These are phyloP conservation scores for Trichophyton mentagrophytes DNA, from an alignment of 2,329 filamentous ascomycete genomes.

Conservation along the genomic window DNA sequence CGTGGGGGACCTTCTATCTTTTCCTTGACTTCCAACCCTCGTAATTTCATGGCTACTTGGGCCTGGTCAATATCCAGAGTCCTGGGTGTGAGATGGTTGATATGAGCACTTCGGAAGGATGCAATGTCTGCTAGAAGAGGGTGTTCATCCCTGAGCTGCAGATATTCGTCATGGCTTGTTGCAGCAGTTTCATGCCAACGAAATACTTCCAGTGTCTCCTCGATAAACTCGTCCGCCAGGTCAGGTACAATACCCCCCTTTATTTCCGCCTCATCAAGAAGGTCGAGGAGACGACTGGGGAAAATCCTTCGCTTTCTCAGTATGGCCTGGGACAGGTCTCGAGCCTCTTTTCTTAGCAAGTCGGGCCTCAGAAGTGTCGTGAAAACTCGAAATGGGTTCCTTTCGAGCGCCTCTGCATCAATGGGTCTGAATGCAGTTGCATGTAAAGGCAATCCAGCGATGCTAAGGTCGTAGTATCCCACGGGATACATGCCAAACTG, in stretches of 20 bases:
- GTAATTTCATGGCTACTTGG: conserved; percentile 32
- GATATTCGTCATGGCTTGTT: conserved; percentile 32
- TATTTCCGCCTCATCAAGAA: conserved; percentile 27
- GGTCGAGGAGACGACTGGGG: conserved; percentile 24
- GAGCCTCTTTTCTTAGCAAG: conserved; percentile 25
- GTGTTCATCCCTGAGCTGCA: conserved; percentile 31
- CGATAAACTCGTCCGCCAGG: conserved; percentile 30
- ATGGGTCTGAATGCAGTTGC: conserved; percentile 41
- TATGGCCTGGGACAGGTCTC: conserved; percentile 22
- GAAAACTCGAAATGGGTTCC: conserved; percentile 37
- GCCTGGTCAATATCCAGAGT: conserved; percentile 38
- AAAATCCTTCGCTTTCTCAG: conserved; percentile 34
- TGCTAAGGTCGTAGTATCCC: conserved; percentile 41
- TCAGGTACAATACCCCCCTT: conserved; percentile 19
- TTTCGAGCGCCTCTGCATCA: conserved; percentile 21
- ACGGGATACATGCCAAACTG: conserved; percentile 39
- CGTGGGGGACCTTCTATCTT: conserved; percentile 41
- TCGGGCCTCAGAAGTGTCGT: conserved; percentile 33
- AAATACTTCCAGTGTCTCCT: conserved; percentile 36
- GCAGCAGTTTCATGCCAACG: conserved; percentile 36
- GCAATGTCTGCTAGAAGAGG: conserved; percentile 40
- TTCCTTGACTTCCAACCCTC: conserved; percentile 36
- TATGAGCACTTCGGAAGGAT: conserved; percentile 34
- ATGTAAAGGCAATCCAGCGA: conserved; percentile 39
- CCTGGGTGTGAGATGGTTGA: conserved; percentile 43